These are phyloP conservation scores for Nitzschia sp. DNA, from an alignment of 108 stramenopile genomes.

Conservation along the genomic window DNA sequence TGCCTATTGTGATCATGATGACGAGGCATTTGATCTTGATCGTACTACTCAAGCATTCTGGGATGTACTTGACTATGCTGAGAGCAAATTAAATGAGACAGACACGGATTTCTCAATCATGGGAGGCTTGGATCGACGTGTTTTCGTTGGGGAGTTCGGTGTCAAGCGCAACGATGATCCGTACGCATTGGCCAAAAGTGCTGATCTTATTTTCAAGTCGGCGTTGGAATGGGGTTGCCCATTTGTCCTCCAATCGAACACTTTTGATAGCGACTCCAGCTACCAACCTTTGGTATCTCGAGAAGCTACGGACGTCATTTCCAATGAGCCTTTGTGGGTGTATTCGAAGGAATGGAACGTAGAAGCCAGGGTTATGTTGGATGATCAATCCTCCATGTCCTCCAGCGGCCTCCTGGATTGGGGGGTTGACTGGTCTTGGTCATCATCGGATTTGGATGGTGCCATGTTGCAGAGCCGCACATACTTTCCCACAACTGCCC, in stretches of 20 bases:
- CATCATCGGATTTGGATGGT: no score
- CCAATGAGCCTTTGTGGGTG: no score
- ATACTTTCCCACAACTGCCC: no score
- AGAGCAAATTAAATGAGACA: background rate
- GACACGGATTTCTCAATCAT: background rate
- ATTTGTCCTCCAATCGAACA: background rate
- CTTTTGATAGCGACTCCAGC: no score
- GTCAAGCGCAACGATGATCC: background rate
- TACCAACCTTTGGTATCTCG: no score
- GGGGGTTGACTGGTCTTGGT: no score
- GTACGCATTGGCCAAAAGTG: background rate
- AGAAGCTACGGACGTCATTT: no score
- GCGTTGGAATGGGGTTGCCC: conserved; percentile 13
- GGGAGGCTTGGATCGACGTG: conserved; percentile 1
- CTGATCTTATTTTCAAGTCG: background rate
- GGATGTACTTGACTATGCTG: conserved; percentile 1
- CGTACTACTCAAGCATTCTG: background rate
- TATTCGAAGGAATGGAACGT: no score
- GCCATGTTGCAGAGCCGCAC: no score
- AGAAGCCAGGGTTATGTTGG: no score
- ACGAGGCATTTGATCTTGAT: background rate
- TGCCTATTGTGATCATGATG: background rate
- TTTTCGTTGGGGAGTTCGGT: conserved; percentile 8
- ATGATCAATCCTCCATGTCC: no score
- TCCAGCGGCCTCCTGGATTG: no score